Conservation (phyloP, 495 filamentous ascomycete species). For the Xylaria intraflava region DNA sequence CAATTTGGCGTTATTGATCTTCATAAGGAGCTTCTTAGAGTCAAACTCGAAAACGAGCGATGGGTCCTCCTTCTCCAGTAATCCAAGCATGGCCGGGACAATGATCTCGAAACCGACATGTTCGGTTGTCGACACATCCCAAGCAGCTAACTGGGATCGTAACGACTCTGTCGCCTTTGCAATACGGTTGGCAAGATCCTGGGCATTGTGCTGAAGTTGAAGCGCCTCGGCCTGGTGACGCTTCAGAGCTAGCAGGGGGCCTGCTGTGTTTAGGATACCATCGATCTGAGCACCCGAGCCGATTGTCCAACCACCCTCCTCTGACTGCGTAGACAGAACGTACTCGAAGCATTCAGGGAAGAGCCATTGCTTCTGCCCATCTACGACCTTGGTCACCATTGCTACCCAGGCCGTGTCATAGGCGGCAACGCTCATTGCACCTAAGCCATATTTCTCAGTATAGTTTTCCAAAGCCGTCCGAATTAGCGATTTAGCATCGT, state of each 20-base stretch:
- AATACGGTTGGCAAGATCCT: conserved; percentile 6
- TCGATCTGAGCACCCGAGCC: conserved; percentile 18
- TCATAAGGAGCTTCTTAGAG: conserved; percentile 4
- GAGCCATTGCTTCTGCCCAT: conserved; percentile 23
- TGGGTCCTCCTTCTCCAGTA: conserved; percentile 4
- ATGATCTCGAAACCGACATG: conserved; percentile 38
- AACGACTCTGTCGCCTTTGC: conserved; percentile 16
- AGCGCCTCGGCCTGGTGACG: conserved; percentile 13
- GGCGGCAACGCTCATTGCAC: conserved; percentile 16
- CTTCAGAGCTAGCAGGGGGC: conserved; percentile 27
- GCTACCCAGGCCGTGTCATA: conserved; percentile 48
- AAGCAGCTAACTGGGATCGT: conserved; percentile 18
- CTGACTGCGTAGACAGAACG: conserved; percentile 11
- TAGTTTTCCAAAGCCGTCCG: conserved; percentile 8
- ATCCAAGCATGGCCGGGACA: conserved; percentile 25
- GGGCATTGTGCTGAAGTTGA: conserved; percentile 8
- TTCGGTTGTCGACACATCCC: conserved; percentile 23
- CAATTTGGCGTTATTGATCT: conserved; percentile 11
- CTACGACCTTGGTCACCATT: conserved; percentile 30
- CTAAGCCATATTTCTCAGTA: conserved; percentile 11
- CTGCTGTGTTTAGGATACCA: conserved; percentile 34
- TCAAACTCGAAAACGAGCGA: conserved; percentile 11
- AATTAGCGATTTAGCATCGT: conserved; percentile 12
- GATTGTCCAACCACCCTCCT: conserved; percentile 25
- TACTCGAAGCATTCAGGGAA: conserved; percentile 21